Evolutionary conservation across 805 yeast species (phyloP).

Genomic region (Kregervanrija pseudodelftensis): DNA sequence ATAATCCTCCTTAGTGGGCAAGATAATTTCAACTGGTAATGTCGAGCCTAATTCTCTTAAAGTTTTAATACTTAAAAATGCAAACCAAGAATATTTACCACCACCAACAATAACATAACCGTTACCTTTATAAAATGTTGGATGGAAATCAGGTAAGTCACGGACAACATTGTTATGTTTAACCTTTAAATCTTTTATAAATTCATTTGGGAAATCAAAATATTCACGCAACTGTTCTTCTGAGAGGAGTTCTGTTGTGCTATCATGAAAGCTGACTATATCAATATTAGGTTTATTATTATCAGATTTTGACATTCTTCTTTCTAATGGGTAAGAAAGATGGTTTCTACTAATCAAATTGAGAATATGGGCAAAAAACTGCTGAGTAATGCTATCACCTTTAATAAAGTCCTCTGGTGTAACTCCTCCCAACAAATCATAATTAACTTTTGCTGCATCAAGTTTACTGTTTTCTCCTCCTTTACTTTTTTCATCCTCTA

Average conservation of each 20-base stretch:
- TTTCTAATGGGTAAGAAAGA: constrained; percentile 24
- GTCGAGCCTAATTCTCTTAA: constrained; percentile 36
- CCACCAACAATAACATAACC: constrained; percentile 38
- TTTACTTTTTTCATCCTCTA: no score
- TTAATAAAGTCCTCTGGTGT: constrained; percentile 19
- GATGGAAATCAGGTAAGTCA: constrained; percentile 35
- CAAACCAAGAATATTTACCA: constrained; percentile 35
- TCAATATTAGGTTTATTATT: constrained; percentile 17
- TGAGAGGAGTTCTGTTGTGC: constrained; percentile 5
- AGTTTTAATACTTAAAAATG: constrained; percentile 32
- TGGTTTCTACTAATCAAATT: constrained; percentile 24
- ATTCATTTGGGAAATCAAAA: constrained; percentile 28
- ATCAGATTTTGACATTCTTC: constrained; percentile 18
- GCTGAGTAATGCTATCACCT: constrained; percentile 23
- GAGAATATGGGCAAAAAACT: constrained; percentile 23
- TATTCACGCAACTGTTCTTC: constrained; percentile 5
- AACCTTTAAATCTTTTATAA: constrained; percentile 35
- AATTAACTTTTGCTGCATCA: no score
- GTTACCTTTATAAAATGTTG: constrained; percentile 20
- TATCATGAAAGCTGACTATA: constrained; percentile 8
- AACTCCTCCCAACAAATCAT: constrained; percentile 11
- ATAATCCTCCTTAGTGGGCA: constrained; percentile 12
- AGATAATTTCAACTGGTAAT: constrained; percentile 26
- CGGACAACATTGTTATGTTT: constrained; percentile 42
- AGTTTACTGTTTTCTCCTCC: no score